phyloP scores from a whole-genome alignment of 352 stramenopile genomes.

The Phytophthora chlamydospora region DNA sequence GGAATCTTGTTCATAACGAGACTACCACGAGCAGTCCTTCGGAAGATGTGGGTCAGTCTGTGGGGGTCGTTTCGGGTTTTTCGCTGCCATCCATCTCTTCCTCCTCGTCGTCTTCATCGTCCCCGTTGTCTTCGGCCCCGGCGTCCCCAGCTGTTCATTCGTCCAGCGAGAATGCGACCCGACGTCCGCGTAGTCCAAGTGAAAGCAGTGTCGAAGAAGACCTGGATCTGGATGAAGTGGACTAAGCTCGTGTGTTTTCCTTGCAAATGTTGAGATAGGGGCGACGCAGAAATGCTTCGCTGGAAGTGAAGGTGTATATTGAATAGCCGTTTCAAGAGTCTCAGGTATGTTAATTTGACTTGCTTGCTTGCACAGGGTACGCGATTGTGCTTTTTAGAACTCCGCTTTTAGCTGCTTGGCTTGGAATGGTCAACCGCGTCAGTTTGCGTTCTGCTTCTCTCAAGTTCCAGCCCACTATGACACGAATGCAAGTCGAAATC shows the following conservation, averaged over 20 bases:
- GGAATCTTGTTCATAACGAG: constrained; percentile 45
- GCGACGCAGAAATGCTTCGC: constrained; percentile 18
- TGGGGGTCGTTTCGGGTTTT: constrained; percentile 22
- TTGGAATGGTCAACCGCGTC: background rate
- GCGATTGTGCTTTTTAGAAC: constrained; percentile 22
- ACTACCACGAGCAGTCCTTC: constrained; percentile 5
- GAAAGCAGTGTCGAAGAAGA: constrained; percentile 65
- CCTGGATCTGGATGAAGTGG: constrained; percentile 74
- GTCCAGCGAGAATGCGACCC: constrained; percentile 16
- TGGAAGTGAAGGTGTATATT: constrained; percentile 31
- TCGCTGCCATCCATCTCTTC: constrained; percentile 43
- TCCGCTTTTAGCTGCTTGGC: constrained; percentile 19
- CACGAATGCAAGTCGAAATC: constrained; percentile 39
- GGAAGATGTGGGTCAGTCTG: constrained; percentile 11
- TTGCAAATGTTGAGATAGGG: constrained; percentile 6
- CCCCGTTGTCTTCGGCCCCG: constrained; percentile 25
- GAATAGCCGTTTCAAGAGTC: constrained; percentile 26
- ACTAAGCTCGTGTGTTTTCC: constrained; percentile 37
- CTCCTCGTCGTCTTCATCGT: constrained; percentile 27
- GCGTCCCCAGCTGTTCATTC: constrained; percentile 17
- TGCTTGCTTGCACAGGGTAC: constrained; percentile 14
- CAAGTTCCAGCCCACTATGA: constrained; percentile 14
- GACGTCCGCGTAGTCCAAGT: constrained; percentile 19
- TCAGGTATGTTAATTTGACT: background rate
- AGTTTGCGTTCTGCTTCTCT: background rate